phyloP scores from a whole-genome alignment of 805 yeast genomes.

The Yamadazyma philogaea region DNA sequence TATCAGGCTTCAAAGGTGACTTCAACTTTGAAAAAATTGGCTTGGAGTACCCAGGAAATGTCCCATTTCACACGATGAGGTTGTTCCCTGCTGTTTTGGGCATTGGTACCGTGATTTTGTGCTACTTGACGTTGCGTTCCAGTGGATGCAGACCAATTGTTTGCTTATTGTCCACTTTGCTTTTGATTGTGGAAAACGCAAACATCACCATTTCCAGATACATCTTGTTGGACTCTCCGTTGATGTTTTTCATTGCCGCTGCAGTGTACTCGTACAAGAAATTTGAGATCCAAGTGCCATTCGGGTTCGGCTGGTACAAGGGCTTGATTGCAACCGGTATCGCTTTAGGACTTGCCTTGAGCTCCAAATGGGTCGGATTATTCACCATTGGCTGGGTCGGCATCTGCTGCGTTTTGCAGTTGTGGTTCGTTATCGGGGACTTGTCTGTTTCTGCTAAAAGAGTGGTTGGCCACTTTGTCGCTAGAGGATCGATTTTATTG shows the following conservation, averaged over 20 bases:
- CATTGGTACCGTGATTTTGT: constrained; percentile 59
- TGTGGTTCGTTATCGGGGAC: constrained; percentile 76
- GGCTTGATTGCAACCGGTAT: constrained; percentile 62
- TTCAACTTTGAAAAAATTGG: constrained; percentile 69
- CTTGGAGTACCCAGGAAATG: constrained; percentile 51
- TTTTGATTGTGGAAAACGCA: constrained; percentile 65
- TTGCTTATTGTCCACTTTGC: constrained; percentile 53
- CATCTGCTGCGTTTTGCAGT: constrained; percentile 51
- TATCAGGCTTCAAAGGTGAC: constrained; percentile 71
- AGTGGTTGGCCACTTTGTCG: constrained; percentile 44
- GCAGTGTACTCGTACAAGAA: constrained; percentile 63
- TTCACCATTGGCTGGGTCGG: constrained; percentile 83
- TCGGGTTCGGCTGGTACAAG: constrained; percentile 54
- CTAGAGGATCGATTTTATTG: constrained; percentile 53
- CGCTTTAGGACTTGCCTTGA: constrained; percentile 68
- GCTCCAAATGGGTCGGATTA: constrained; percentile 83
- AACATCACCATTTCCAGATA: constrained; percentile 69
- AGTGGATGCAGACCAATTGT: constrained; percentile 69
- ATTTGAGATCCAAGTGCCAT: constrained; percentile 64
- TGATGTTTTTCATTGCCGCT: constrained; percentile 73
- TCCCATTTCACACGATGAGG: constrained; percentile 71
- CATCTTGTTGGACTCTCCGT: constrained; percentile 72
- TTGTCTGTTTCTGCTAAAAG: constrained; percentile 46
- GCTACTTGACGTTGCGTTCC: constrained; percentile 65
- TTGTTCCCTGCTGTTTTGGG: constrained; percentile 67